Evolutionary conservation across 768 basidiomycete genomes (phyloP).

Genomic region (Suillus subalutaceus): DNA sequence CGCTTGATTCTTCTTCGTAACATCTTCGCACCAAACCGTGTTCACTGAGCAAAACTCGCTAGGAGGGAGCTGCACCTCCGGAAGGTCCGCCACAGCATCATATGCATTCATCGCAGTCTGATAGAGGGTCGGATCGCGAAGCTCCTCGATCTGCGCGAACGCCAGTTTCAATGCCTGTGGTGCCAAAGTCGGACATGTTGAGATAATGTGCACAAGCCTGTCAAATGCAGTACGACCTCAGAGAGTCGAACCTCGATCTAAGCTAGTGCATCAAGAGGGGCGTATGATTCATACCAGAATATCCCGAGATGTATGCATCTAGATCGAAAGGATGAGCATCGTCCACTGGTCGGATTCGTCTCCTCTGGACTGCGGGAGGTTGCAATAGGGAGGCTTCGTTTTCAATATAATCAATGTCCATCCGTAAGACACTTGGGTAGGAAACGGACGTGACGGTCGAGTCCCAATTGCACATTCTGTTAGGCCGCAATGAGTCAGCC

Average conservation of each 20-base stretch:
- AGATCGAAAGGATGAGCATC: constrained; percentile 88
- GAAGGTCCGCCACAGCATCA: constrained; percentile 42
- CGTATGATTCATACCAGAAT: constrained; percentile 55
- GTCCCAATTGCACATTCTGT: neutral
- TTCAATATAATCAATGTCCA: constrained; percentile 35
- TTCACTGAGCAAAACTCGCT: constrained; percentile 58
- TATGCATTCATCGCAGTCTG: constrained; percentile 55
- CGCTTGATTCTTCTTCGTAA: constrained; percentile 62
- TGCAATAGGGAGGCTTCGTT: constrained; percentile 24
- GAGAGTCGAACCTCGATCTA: constrained; percentile 8
- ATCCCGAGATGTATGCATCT: constrained; percentile 75
- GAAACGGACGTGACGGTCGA: neutral
- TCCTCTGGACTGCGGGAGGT: constrained; percentile 15
- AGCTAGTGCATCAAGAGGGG: neutral
- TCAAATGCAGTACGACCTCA: constrained; percentile 78
- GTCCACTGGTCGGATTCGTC: constrained; percentile 55
- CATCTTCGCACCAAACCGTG: constrained; percentile 74
- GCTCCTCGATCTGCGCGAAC: constrained; percentile 61
- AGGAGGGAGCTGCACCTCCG: constrained; percentile 46
- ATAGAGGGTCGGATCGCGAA: constrained; percentile 69
- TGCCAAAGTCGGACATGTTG: constrained; percentile 67
- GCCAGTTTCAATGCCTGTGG: constrained; percentile 72
- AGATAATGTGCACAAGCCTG: constrained; percentile 70
- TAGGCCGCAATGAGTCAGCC: neutral
- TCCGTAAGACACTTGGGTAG: constrained; percentile 17